Evolutionary conservation across 345 rosid genomes (phyloP).

Genomic region (Citrus unshiu): DNA sequence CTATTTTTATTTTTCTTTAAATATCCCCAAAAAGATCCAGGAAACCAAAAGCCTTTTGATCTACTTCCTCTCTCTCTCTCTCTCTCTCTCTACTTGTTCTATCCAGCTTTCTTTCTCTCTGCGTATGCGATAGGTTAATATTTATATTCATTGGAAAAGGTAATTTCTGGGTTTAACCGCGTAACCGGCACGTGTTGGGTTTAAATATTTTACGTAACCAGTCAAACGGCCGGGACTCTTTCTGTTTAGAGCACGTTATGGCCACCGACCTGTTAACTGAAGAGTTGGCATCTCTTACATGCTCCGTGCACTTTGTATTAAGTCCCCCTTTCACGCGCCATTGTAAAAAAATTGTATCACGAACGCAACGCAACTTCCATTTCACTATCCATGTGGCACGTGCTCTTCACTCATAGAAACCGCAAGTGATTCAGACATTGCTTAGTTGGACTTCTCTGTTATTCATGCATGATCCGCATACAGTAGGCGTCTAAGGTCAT

Average conservation of each 20-base stretch:
- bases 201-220: constrained; percentile 9
- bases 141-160: constrained; percentile 27
- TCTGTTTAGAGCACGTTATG: constrained; percentile 12
- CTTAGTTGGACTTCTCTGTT: not conserved
- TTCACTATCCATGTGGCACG: not conserved
- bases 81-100: not conserved
- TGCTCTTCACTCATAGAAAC: not conserved
- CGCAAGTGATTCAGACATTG: not conserved
- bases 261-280: constrained; percentile 21
- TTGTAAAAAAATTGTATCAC: not conserved
- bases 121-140: not conserved
- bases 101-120: constrained; percentile 9
- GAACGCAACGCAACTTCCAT: not conserved
- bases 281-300: not conserved
- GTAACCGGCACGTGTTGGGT: constrained; percentile 34
- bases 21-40: constrained; percentile 28
- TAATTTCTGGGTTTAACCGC: constrained; percentile 1
- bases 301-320: constrained; percentile 13
- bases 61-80: constrained; percentile 14
- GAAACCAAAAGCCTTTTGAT: constrained; percentile 28
- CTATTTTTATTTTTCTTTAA: not conserved
- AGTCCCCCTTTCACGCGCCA: constrained; percentile 17
- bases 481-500: not conserved
- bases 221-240: constrained; percentile 19
- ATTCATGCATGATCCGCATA: constrained; percentile 8